Evolutionary conservation across 345 rosid species (phyloP), one percentile per base, ranked within the genome.

Genomic region (Carallia brachiata): DNA sequence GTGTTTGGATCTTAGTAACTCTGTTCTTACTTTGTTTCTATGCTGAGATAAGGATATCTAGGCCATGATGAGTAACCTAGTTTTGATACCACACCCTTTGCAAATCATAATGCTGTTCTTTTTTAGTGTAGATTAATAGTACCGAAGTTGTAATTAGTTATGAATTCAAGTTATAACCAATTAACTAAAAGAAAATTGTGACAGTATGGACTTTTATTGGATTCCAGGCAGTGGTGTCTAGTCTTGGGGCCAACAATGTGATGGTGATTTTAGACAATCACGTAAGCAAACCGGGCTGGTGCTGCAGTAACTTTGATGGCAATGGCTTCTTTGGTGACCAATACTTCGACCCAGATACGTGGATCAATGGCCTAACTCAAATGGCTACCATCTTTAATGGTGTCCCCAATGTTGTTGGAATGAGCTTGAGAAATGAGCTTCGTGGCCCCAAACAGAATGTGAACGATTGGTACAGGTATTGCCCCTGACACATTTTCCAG

Each of bases 241-340:
- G 75, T 74, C 91, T 94, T 18, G 93, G 90, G 34, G 78, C 78
- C 15, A 85, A 87, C 73, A 73, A 81, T 44, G 88, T 96, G 75
- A 87, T 92, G 96, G 96, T 90, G 73, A 89, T 96, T 71, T 62
- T 90, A 6, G 99, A 96, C 86, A 92, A 96, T 82, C 98, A 96
- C 83, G 59, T 96, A 52, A 96, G 89, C 77, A 85, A 80, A 64
- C 98, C 99, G 6, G 96, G 97, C 28, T 96, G 99, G 99, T 96
- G 99, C 30, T 92, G 99, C 73, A 75, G 84, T 62, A 81, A 54
- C 68, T 65, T 39, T 36, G 98, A 96, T 27, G 98, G 89, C 61
- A 92, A 90, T 75, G 98, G 99, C 23, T 96, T 96, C 84, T 90
- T 92, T 64, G 99, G 99, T 23, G 99, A 96, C 74, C 74, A 50